Evolutionary conservation across 768 basidiomycete species (phyloP).

Genomic region (Dictyophora rubrovolvata): DNA sequence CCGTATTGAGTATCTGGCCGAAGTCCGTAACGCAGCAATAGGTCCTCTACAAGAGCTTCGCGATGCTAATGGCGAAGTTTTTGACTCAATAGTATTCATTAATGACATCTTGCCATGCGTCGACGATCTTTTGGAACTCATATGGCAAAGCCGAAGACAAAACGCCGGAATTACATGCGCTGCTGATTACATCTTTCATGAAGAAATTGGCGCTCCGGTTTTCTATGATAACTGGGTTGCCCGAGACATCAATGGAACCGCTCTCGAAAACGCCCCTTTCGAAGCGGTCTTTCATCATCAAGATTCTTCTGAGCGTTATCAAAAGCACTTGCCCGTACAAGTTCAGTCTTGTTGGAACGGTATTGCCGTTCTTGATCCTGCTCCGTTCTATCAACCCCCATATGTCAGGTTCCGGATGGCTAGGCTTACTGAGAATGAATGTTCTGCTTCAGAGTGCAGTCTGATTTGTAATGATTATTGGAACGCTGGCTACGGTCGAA

Average conservation of each 20-base stretch:
- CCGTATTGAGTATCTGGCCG: conserved; percentile 99
- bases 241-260: conserved; percentile 96
- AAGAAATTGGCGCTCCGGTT: conserved; percentile 84
- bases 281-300: conserved; percentile 87
- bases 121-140: conserved; percentile 94
- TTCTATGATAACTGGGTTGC: conserved; percentile 99
- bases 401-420: conserved; percentile 97
- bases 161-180: conserved; percentile 99
- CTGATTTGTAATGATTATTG: conserved; percentile 99
- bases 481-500: conserved; percentile 90
- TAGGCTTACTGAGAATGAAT: conserved; percentile 74
- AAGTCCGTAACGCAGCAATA: conserved; percentile 97
- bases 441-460: conserved; percentile 91
- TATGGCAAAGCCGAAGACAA: conserved; percentile 86
- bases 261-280: conserved; percentile 95
- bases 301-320: conserved; percentile 70
- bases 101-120: conserved; percentile 98
- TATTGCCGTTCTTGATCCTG: conserved; percentile 89
- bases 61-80: conserved; percentile 86
- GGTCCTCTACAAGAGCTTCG: conserved; percentile 91
- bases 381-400: conserved; percentile 85
- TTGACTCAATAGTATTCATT: conserved; percentile 97
- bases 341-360: conserved; percentile 99
- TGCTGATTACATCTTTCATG: conserved; percentile 98
- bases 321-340: conserved; percentile 86